phyloP scores from a whole-genome alignment of 2,329 filamentous ascomycete genomes.

The Cladophialophora yegresii region DNA sequence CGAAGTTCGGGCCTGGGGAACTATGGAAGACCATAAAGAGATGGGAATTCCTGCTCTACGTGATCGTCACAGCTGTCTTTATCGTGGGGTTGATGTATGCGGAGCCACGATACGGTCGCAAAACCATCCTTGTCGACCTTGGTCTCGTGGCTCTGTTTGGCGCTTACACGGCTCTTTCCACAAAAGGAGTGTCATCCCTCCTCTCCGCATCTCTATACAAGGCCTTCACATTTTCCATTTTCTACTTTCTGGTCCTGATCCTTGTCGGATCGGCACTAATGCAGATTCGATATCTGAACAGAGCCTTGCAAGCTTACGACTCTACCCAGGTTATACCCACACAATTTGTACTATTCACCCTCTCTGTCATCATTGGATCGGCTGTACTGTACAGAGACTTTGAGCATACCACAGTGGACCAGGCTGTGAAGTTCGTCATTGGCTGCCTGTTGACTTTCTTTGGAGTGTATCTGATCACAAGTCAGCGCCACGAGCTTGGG shows the following conservation, averaged over 20 bases:
- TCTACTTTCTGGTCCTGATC: slow-evolving; percentile 79
- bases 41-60: slow-evolving; percentile 87
- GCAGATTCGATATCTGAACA: slow-evolving; percentile 97
- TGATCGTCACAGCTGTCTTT: slow-evolving; percentile 71
- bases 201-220: slow-evolving; percentile 87
- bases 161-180: slow-evolving; percentile 94
- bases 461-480: slow-evolving; percentile 96
- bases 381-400: slow-evolving; percentile 94
- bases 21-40: slow-evolving; percentile 87
- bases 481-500: slow-evolving; percentile 64
- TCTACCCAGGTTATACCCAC: slow-evolving; percentile 97
- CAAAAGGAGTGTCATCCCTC: slow-evolving; percentile 94
- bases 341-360: slow-evolving; percentile 94
- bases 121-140: slow-evolving; percentile 86
- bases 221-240: slow-evolving; percentile 87
- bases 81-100: slow-evolving; percentile 78
- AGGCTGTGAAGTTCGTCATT: slow-evolving; percentile 80
- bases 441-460: slow-evolving; percentile 92
- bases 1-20: slow-evolving; percentile 84
- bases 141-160: slow-evolving; percentile 92
- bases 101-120: slow-evolving; percentile 80
- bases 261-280: slow-evolving; percentile 83
- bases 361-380: slow-evolving; percentile 92
- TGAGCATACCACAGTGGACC: slow-evolving; percentile 72
- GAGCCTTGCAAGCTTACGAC: slow-evolving; percentile 84